Conservation (phyloP, 345 rosid genomes). For the Citrus mangshanensis region DNA sequence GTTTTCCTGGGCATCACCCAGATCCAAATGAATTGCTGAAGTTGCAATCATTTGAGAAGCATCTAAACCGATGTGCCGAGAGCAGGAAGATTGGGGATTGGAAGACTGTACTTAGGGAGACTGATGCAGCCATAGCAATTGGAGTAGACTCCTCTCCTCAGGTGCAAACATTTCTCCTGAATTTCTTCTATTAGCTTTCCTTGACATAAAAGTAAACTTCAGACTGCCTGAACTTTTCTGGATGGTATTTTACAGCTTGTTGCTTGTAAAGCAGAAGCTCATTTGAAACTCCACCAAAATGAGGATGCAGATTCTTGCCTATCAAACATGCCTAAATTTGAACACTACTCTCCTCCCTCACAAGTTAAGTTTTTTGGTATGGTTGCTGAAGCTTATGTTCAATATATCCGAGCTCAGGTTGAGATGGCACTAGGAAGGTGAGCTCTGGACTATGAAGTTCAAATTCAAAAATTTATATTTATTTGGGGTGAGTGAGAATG, state of each 20-base stretch:
- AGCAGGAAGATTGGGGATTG: constrained; percentile 82
- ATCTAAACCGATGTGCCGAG: constrained; percentile 58
- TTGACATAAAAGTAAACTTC: neutral
- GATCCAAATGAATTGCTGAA: constrained; percentile 71
- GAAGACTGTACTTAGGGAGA: constrained; percentile 61
- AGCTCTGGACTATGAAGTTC: constrained; percentile 29
- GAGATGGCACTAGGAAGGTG: constrained; percentile 98
- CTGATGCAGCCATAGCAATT: constrained; percentile 69
- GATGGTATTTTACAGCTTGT: constrained; percentile 59
- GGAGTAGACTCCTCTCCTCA: constrained; percentile 83
- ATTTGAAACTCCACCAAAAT: constrained; percentile 70
- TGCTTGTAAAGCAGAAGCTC: constrained; percentile 89
- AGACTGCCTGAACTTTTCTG: constrained; percentile 14
- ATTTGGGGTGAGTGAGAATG: constrained; percentile 35
- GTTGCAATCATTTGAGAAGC: constrained; percentile 78
- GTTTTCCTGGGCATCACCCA: constrained; percentile 57
- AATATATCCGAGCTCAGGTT: constrained; percentile 70
- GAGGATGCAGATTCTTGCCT: constrained; percentile 67
- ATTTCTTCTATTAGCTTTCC: constrained; percentile 1
- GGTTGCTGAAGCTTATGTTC: constrained; percentile 69
- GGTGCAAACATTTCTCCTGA: constrained; percentile 35
- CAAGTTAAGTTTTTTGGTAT: constrained; percentile 59
- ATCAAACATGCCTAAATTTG: constrained; percentile 43
- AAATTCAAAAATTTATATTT: neutral
- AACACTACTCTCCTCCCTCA: constrained; percentile 28